Percentiles rank a stretch among this genome's conserved stretches.
These are phyloP conservation scores for Tricholoma terreum DNA, from an alignment of 768 basidiomycete genomes.

Conservation along the genomic window DNA sequence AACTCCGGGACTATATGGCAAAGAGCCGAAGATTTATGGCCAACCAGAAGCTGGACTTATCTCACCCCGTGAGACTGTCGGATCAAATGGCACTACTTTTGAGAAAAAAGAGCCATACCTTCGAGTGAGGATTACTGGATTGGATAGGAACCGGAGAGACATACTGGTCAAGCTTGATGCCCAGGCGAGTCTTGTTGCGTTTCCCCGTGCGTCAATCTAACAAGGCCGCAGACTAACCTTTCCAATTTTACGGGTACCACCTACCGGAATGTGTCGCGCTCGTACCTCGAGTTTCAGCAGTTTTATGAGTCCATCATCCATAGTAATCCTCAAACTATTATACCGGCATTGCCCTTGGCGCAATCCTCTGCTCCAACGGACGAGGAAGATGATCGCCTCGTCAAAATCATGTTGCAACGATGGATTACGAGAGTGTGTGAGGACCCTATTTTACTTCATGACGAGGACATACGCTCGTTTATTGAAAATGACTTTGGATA, in stretches of 20 bases:
- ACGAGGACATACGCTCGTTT: conserved; percentile 93
- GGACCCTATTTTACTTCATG: conserved; percentile 80
- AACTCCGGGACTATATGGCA: conserved; percentile 62
- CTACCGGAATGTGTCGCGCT: conserved; percentile 93
- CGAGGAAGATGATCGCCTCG: conserved; percentile 96
- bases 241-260: conserved; percentile 85
- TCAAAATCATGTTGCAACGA: conserved; percentile 90
- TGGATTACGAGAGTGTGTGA: conserved; percentile 95
- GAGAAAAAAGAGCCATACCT: conserved; percentile 84
- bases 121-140: conserved; percentile 81
- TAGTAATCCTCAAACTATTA: conserved; percentile 93
- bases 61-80: conserved; percentile 63
- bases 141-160: conserved; percentile 95
- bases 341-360: conserved; percentile 93
- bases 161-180: conserved; percentile 93
- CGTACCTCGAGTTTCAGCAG: conserved; percentile 91
- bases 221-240: conserved; percentile 73
- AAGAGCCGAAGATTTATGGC: conserved; percentile 83
- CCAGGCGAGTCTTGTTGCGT: conserved; percentile 55
- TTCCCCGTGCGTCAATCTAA: neutral
- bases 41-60: conserved; percentile 82
- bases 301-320: conserved; percentile 89
- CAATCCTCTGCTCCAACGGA: conserved; percentile 97
- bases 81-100: conserved; percentile 65
- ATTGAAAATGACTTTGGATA: conserved; percentile 98